A percentile compares a stretch with the other conserved stretches of the same genome.
phyloP scores from a whole-genome alignment of 2,329 filamentous ascomycete genomes.

The Alternaria incomplexa region DNA sequence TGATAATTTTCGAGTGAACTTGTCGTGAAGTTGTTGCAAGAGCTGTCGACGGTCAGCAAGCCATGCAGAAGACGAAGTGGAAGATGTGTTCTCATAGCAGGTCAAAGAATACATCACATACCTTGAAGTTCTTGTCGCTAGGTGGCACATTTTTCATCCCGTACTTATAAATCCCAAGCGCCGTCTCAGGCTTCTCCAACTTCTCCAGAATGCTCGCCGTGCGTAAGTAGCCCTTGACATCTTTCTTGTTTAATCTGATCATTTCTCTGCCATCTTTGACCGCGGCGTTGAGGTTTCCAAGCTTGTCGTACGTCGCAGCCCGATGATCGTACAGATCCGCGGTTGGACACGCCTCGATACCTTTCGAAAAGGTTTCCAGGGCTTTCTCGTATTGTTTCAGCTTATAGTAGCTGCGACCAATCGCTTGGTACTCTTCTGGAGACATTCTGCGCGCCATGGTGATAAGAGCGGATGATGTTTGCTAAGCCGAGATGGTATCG shows the following conservation, averaged over 20 bases:
- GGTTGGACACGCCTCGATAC: slow-evolving; percentile 35
- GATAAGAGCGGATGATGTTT: neutral
- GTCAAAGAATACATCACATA: slow-evolving; percentile 6
- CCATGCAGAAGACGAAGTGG: neutral
- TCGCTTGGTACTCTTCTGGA: slow-evolving; percentile 43
- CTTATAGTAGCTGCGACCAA: slow-evolving; percentile 46
- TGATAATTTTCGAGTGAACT: slow-evolving; percentile 51
- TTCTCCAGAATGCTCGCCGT: slow-evolving; percentile 57
- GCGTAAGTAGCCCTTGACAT: slow-evolving; percentile 65
- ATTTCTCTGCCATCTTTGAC: slow-evolving; percentile 64
- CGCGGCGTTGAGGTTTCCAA: slow-evolving; percentile 58
- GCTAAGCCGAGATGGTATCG: neutral
- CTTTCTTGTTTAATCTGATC: slow-evolving; percentile 58
- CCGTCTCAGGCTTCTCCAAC: slow-evolving; percentile 59
- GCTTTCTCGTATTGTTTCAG: slow-evolving; percentile 46
- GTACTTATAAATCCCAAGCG: slow-evolving; percentile 63
- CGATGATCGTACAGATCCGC: slow-evolving; percentile 59
- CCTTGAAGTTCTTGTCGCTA: slow-evolving; percentile 42
- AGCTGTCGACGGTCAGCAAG: slow-evolving; percentile 35
- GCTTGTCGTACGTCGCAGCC: slow-evolving; percentile 61
- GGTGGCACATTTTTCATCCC: slow-evolving; percentile 60
- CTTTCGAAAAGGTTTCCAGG: slow-evolving; percentile 41
- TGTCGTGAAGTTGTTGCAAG: slow-evolving; percentile 55
- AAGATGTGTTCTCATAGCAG: neutral
- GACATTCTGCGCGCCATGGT: slow-evolving; percentile 41